Evolutionary conservation across 2,329 filamentous ascomycete genomes (phyloP).

Genomic region (Pyrenochaeta sp.): DNA sequence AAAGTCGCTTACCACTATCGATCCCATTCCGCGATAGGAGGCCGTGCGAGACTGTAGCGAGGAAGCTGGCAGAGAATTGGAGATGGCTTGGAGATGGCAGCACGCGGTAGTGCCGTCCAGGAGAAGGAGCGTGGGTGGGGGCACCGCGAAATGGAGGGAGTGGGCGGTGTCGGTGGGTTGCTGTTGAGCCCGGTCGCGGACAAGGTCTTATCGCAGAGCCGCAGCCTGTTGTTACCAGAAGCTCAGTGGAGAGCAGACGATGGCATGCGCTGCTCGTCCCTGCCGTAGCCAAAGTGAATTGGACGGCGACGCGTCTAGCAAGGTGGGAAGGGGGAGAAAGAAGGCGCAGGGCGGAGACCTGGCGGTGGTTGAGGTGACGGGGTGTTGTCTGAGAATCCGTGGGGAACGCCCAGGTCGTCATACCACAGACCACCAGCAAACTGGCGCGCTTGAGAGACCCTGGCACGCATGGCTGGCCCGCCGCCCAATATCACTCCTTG

Average conservation of each 20-base stretch:
- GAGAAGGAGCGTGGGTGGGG: slow-evolving; percentile 21
- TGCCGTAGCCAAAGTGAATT: slow-evolving; percentile 56
- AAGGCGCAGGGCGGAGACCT: slow-evolving; percentile 20
- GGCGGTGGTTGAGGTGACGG: slow-evolving; percentile 36
- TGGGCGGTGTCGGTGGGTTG: slow-evolving; percentile 19
- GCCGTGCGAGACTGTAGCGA: slow-evolving; percentile 9
- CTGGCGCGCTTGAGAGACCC: slow-evolving; percentile 26
- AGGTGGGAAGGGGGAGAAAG: slow-evolving; percentile 11
- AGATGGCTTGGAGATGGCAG: slow-evolving; percentile 13
- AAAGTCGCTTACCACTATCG: slow-evolving; percentile 72
- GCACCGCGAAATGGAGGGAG: too few species aligned
- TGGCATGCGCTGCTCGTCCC: slow-evolving; percentile 38
- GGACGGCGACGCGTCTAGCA: slow-evolving; percentile 48
- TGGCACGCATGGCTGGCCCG: slow-evolving; percentile 16
- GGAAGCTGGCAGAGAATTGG: slow-evolving; percentile 4
- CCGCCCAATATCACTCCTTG: slow-evolving; percentile 20
- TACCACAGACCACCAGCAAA: slow-evolving; percentile 29
- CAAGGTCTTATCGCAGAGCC: slow-evolving; percentile 36
- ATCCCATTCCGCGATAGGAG: slow-evolving; percentile 64
- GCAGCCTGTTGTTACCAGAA: slow-evolving; percentile 24
- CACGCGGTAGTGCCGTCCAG: slow-evolving; percentile 15
- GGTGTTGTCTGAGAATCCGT: slow-evolving; percentile 32
- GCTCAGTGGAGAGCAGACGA: slow-evolving; percentile 26
- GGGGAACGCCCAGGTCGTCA: slow-evolving; percentile 38
- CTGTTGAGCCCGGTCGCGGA: slow-evolving; percentile 21